phyloP scores from a whole-genome alignment of 768 basidiomycete genomes.

The Leucocoprinus leucothites region DNA sequence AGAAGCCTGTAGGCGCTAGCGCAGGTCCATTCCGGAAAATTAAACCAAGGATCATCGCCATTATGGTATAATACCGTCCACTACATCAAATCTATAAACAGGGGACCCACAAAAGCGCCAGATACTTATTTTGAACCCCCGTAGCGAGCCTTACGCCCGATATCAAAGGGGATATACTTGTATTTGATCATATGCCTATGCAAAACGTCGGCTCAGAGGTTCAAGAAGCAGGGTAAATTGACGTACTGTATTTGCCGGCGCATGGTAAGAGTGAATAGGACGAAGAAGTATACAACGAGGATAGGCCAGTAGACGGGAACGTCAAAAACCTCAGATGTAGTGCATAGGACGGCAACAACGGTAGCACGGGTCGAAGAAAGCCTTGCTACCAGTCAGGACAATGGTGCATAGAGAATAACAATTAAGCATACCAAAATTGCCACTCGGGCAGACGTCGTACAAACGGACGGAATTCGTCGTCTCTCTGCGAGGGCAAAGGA shows the following conservation, averaged over 20 bases:
- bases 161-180: conserved; percentile 93
- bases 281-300: conserved; percentile 94
- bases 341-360: conserved; percentile 74
- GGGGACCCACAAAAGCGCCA: background rate
- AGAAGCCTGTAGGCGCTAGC: background rate
- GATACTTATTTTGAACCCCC: conserved; percentile 36
- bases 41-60: background rate
- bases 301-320: conserved; percentile 99
- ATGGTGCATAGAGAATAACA: background rate
- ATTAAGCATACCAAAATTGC: conserved; percentile 81
- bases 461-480: conserved; percentile 98
- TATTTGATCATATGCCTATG: conserved; percentile 99
- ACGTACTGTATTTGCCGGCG: conserved; percentile 92
- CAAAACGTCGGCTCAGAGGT: conserved; percentile 9
- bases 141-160: conserved; percentile 91
- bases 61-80: conserved; percentile 6
- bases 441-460: conserved; percentile 94
- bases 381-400: conserved; percentile 42
- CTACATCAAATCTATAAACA: conserved; percentile 4
- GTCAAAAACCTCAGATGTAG: conserved; percentile 83
- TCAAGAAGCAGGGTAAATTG: background rate
- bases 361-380: conserved; percentile 89
- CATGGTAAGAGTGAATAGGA: conserved; percentile 94
- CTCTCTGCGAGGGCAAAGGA: conserved; percentile 64
- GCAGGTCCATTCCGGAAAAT: background rate